Evolutionary conservation across 2,329 filamentous ascomycete genomes (phyloP).

Genomic region (Paecilomyces niveus): DNA sequence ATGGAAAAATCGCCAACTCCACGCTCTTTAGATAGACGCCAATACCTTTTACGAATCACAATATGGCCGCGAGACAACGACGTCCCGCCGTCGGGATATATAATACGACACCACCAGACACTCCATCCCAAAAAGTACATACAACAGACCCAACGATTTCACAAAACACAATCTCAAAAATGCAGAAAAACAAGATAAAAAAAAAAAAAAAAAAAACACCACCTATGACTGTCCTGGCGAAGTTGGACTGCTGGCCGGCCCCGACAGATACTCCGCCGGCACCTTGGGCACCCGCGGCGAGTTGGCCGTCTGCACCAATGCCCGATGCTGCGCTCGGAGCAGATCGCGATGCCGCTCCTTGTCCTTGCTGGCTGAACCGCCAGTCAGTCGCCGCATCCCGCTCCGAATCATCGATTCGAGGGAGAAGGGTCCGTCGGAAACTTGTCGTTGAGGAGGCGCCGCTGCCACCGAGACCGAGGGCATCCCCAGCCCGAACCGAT

Average conservation of each 20-base stretch:
- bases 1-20: too few relatives aligned
- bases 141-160: too few relatives aligned
- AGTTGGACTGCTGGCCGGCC: conserved; percentile 27
- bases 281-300: conserved; percentile 42
- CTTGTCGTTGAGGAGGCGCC: conserved; percentile 22
- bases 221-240: conserved; percentile 22
- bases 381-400: conserved; percentile 41
- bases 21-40: neutral
- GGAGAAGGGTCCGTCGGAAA: conserved; percentile 35
- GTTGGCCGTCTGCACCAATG: conserved; percentile 28
- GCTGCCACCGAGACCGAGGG: conserved; percentile 13
- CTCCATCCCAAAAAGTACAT: too few relatives aligned
- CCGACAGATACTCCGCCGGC: conserved; percentile 39
- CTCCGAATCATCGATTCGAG: conserved; percentile 39
- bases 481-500: conserved; percentile 43
- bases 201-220: neutral
- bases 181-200: neutral
- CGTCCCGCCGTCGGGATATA: too few relatives aligned
- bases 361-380: conserved; percentile 33
- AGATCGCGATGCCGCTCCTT: conserved; percentile 40
- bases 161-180: neutral
- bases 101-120: too few relatives aligned
- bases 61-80: too few relatives aligned
- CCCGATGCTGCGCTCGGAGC: conserved; percentile 36
- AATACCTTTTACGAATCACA: too few relatives aligned